These are phyloP conservation scores for Chrysoporthe cubensis DNA, from an alignment of 2,329 filamentous ascomycete species.

Conservation along the genomic window DNA sequence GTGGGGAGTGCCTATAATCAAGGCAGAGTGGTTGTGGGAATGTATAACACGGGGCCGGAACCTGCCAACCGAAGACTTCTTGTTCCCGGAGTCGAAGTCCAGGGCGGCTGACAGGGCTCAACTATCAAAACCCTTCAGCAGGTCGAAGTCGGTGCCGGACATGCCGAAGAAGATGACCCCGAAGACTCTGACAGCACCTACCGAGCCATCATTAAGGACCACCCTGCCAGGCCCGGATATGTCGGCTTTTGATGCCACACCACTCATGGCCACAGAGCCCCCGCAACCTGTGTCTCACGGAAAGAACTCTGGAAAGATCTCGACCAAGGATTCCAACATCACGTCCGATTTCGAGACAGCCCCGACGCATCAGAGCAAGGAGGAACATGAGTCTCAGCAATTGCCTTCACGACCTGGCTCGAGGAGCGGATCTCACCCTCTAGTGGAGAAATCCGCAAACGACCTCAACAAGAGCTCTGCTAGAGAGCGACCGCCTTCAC, in stretches of 20 bases:
- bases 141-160: constrained; percentile 26
- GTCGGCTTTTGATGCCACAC: constrained; percentile 27
- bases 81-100: constrained; percentile 52
- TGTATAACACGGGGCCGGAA: constrained; percentile 66
- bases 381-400: background rate
- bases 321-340: constrained; percentile 22
- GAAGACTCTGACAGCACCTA: constrained; percentile 17
- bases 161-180: constrained; percentile 23
- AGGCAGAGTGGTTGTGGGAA: constrained; percentile 81
- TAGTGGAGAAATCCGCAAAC: constrained; percentile 47
- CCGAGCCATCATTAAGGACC: constrained; percentile 13
- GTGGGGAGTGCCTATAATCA: constrained; percentile 81
- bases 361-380: constrained; percentile 38
- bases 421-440: constrained; percentile 39
- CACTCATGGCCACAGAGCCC: constrained; percentile 21
- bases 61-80: constrained; percentile 49
- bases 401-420: constrained; percentile 32
- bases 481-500: constrained; percentile 34
- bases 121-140: constrained; percentile 18
- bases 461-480: constrained; percentile 48
- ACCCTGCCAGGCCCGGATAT: constrained; percentile 25
- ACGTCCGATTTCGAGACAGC: constrained; percentile 35
- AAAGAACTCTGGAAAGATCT: constrained; percentile 12
- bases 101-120: constrained; percentile 26
- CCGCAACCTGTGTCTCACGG: background rate